Base-by-base conservation (phyloP, 2,329 filamentous ascomycete genomes). In the Aspergillus sp. region DNA sequence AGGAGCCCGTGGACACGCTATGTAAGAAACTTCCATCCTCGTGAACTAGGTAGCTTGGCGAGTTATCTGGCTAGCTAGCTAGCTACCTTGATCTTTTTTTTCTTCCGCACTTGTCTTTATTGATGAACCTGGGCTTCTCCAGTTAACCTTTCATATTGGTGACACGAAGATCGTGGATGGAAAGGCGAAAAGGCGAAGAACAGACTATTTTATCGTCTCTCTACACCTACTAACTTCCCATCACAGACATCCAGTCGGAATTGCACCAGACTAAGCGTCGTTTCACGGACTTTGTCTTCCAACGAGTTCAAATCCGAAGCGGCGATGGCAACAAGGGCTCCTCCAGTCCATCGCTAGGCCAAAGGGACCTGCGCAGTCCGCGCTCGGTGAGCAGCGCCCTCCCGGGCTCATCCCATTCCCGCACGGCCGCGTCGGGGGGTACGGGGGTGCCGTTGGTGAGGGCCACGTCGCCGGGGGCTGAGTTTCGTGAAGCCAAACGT, bases 1-100 rank as follows among this genome's bases (percentile, higher is more conserved):
- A 86, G 56, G 81, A 83, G 52, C 82, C 84, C 3, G 79, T 84
- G n/a, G 83, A 85, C 61, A 78, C 80, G 22, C 73, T 85, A 53
- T 81, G 80, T 82, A 79, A 58, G 73, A 57, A 49, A 26, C 29
- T 26, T 42, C 14, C 3, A 39, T 47, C 55, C 54, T 59, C 31
- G 29, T 16, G 20, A 39, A 31, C 50, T 24, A 36, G 39, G 12
- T 49, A n/a, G 9, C 29, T 31, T 26, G 24, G 36, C 32, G 6
- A 29, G 22, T 26, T 31, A 32, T 45, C 55, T 36, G 11, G 32
- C 54, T 59, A 32, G 29, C 6, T 36, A 39, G 36, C 50, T 24
- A 39, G 39, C 32, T 49, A 10, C 1, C n/a, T 31, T 14, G 6
- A 49, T 22, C 24, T 14, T 11, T 22, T 11, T 12, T 16, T 49